These are phyloP conservation scores for Kuraishia hungarica DNA, from an alignment of 805 yeast genomes.

Conservation along the genomic window DNA sequence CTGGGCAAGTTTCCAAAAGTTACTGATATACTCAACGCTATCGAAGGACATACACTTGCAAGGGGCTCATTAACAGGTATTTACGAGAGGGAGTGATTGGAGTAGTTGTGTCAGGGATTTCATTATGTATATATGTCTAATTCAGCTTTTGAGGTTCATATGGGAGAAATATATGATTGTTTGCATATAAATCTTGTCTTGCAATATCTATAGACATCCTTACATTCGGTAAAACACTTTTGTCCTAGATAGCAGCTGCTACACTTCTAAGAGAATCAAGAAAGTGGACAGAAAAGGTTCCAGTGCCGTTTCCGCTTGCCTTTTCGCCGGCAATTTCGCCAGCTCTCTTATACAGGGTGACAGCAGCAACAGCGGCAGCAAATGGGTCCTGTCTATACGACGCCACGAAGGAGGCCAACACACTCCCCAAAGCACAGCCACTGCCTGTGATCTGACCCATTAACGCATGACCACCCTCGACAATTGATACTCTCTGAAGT, in stretches of 20 bases:
- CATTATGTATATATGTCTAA: too few species aligned
- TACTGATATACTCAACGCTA: not conserved
- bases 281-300: constrained; percentile 39
- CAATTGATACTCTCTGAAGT: constrained; percentile 19
- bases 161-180: too few species aligned
- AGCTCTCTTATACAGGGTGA: constrained; percentile 49
- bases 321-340: constrained; percentile 42
- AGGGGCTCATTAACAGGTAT: constrained; percentile 4
- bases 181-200: too few species aligned
- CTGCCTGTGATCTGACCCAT: constrained; percentile 73
- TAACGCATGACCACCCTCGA: constrained; percentile 50
- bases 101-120: too few species aligned
- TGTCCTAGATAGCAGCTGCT: not conserved
- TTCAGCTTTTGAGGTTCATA: too few species aligned
- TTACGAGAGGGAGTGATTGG: constrained; percentile 3
- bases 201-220: too few species aligned
- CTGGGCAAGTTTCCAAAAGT: not conserved
- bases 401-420: constrained; percentile 51
- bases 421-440: constrained; percentile 77
- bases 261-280: constrained; percentile 28
- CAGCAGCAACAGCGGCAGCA: constrained; percentile 45
- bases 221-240: too few species aligned
- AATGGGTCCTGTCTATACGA: constrained; percentile 31
- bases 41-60: constrained; percentile 4
- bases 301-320: constrained; percentile 36